These are phyloP conservation scores for Mycena filopes DNA, from an alignment of 768 basidiomycete genomes.

Conservation along the genomic window DNA sequence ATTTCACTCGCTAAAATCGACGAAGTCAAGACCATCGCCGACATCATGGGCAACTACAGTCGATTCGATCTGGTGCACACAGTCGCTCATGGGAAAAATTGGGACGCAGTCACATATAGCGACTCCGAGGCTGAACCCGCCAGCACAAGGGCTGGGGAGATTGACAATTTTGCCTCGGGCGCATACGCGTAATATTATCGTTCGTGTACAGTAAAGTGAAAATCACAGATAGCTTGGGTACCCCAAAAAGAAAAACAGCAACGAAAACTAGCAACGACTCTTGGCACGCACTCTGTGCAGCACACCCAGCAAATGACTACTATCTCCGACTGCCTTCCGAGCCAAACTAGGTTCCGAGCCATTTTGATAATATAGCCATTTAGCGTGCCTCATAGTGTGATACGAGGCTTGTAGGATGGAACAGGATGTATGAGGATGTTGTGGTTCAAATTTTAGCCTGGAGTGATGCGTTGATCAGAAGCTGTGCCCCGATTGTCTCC, in stretches of 20 bases:
- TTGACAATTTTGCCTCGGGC: constrained; percentile 30
- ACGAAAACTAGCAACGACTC: constrained; percentile 12
- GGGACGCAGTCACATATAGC: constrained; percentile 35
- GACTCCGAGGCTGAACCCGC: constrained; percentile 23
- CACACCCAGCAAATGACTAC: constrained; percentile 21
- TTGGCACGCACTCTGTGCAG: not conserved
- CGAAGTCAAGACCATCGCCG: constrained; percentile 41
- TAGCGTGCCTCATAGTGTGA: no score
- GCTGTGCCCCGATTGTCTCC: no score
- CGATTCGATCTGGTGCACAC: constrained; percentile 42
- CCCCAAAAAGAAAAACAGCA: no score
- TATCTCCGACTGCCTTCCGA: no score
- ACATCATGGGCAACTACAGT: constrained; percentile 42
- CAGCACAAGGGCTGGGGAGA: constrained; percentile 13
- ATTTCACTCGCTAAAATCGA: constrained; percentile 43
- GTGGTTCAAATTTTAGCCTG: no score
- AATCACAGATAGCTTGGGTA: not conserved
- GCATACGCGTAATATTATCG: constrained; percentile 8
- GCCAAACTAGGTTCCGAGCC: no score
- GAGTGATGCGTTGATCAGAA: no score
- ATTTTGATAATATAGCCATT: no score
- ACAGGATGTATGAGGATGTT: no score
- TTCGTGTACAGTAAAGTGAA: not conserved
- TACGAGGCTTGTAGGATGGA: no score
- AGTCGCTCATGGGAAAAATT: constrained; percentile 42